A percentile compares a stretch with the other conserved stretches of the same genome.
Conservation (phyloP, 2,329 filamentous ascomycete genomes). For the Didymella sp. region DNA sequence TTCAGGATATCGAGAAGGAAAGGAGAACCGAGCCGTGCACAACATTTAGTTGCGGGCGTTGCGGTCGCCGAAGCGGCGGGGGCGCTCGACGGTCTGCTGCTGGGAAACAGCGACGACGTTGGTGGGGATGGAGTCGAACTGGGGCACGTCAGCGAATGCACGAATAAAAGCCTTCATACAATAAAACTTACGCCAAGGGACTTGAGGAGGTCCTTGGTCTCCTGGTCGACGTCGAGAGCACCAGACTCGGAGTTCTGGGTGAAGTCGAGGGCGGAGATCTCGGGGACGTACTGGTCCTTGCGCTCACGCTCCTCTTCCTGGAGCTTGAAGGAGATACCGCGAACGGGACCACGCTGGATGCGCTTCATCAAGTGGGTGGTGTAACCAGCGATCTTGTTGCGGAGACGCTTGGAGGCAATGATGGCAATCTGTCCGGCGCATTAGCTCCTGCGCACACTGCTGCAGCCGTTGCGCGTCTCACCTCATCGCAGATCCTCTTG, state of each 20-base stretch:
- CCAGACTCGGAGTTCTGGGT: slow-evolving; percentile 91
- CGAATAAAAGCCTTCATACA: no score
- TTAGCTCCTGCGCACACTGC: slow-evolving; percentile 59
- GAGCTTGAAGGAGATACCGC: slow-evolving; percentile 99
- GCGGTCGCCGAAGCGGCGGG: slow-evolving; percentile 78
- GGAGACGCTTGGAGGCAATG: slow-evolving; percentile 97
- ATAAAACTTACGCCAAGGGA: slow-evolving; percentile 85
- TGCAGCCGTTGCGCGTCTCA: slow-evolving; percentile 13
- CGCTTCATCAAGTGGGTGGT: slow-evolving; percentile 94
- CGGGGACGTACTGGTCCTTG: slow-evolving; percentile 99
- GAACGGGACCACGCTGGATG: slow-evolving; percentile 98
- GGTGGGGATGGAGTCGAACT: slow-evolving; percentile 98
- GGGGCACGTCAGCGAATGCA: slow-evolving; percentile 24
- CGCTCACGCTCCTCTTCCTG: slow-evolving; percentile 99
- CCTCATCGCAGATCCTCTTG: slow-evolving; percentile 99
- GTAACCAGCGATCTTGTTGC: slow-evolving; percentile 95
- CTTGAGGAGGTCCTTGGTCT: slow-evolving; percentile 99
- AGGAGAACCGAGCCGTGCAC: slow-evolving; percentile 57
- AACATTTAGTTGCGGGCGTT: slow-evolving; percentile 45
- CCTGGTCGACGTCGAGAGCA: slow-evolving; percentile 91
- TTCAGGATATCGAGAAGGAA: slow-evolving; percentile 44
- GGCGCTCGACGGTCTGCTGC: slow-evolving; percentile 84
- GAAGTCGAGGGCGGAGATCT: slow-evolving; percentile 98
- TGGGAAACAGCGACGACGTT: slow-evolving; percentile 92
- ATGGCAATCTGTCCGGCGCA: slow-evolving; percentile 79